A percentile compares a stretch with the other conserved stretches of the same genome.
Conservation (phyloP, 192 early-diverging fungal genomes). For the Cladochytrium replicatum region DNA sequence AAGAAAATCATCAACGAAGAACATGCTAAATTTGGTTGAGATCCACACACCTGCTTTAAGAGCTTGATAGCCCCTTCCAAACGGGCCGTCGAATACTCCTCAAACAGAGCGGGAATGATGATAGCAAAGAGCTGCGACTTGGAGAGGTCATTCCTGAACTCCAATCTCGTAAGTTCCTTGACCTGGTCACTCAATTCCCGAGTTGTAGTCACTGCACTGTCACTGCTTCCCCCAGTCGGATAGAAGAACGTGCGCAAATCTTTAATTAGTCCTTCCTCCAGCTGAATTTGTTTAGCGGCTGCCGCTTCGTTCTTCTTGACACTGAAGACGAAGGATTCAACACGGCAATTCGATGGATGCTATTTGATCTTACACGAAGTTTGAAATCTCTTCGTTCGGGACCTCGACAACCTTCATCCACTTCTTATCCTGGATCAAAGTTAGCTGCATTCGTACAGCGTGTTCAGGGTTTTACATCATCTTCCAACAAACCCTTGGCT, state of each 20-base stretch:
- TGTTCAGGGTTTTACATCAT: slow-evolving; percentile 9
- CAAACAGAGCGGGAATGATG: slow-evolving; percentile 50
- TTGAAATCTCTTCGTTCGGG: slow-evolving; percentile 47
- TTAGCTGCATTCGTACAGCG: no score
- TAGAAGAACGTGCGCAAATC: slow-evolving; percentile 47
- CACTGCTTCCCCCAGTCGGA: slow-evolving; percentile 1
- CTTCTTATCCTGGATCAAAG: slow-evolving; percentile 42
- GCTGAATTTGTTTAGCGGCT: no score
- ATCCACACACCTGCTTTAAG: slow-evolving; percentile 11
- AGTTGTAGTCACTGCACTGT: slow-evolving; percentile 18
- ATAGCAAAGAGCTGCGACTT: slow-evolving; percentile 69
- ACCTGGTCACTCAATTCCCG: slow-evolving; percentile 45
- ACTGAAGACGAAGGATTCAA: no score
- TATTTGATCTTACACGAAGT: slow-evolving; percentile 18
- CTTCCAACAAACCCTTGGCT: slow-evolving; percentile 27
- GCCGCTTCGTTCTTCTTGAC: slow-evolving; percentile 1
- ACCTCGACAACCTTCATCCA: slow-evolving; percentile 56
- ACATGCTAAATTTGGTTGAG: neutral
- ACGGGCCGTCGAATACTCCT: slow-evolving; percentile 31
- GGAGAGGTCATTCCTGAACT: slow-evolving; percentile 71
- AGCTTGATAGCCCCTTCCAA: slow-evolving; percentile 15
- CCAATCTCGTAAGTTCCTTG: slow-evolving; percentile 73
- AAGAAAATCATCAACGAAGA: slow-evolving; percentile 1
- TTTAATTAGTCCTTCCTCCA: slow-evolving; percentile 36
- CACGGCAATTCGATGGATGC: no score